These are phyloP conservation scores for Pseudopyrenochaeta lycopersici DNA, from an alignment of 2,329 filamentous ascomycete species.

Conservation along the genomic window DNA sequence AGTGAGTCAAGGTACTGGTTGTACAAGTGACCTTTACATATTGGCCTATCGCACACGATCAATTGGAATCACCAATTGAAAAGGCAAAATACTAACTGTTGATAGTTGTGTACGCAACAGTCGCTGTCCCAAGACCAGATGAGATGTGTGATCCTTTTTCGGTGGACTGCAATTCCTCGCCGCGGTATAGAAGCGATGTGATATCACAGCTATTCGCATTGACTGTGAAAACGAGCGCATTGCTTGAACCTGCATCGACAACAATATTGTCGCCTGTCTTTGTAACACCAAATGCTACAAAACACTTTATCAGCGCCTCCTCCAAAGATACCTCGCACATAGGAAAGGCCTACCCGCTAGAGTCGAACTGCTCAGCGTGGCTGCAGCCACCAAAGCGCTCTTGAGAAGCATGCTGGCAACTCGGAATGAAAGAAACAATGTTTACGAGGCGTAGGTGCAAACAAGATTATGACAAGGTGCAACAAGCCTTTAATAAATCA, in stretches of 20 bases:
- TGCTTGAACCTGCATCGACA: conserved; percentile 46
- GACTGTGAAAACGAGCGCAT: conserved; percentile 45
- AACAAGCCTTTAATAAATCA: not conserved
- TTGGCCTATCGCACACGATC: conserved; percentile 24
- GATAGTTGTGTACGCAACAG: conserved; percentile 57
- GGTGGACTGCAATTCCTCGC: conserved; percentile 66
- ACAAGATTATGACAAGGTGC: conserved; percentile 2
- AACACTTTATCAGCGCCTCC: not conserved
- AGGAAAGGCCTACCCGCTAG: conserved; percentile 26
- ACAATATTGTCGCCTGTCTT: conserved; percentile 39
- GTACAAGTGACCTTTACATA: conserved; percentile 71
- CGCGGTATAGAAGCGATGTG: conserved; percentile 68
- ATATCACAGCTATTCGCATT: conserved; percentile 66
- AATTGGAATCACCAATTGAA: not conserved
- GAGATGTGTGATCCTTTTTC: conserved; percentile 64
- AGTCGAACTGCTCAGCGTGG: conserved; percentile 35
- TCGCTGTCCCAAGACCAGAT: conserved; percentile 67
- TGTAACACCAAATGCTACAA: conserved; percentile 48
- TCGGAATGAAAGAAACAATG: conserved; percentile 1
- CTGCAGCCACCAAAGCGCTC: conserved; percentile 32
- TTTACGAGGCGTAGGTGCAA: not conserved
- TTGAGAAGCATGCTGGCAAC: conserved; percentile 35
- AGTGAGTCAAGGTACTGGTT: conserved; percentile 69
- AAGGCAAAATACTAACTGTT: conserved; percentile 31
- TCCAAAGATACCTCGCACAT: not conserved